These are phyloP conservation scores for Saccharomycopsis sp. DNA, from an alignment of 805 yeast genomes.

Conservation along the genomic window DNA sequence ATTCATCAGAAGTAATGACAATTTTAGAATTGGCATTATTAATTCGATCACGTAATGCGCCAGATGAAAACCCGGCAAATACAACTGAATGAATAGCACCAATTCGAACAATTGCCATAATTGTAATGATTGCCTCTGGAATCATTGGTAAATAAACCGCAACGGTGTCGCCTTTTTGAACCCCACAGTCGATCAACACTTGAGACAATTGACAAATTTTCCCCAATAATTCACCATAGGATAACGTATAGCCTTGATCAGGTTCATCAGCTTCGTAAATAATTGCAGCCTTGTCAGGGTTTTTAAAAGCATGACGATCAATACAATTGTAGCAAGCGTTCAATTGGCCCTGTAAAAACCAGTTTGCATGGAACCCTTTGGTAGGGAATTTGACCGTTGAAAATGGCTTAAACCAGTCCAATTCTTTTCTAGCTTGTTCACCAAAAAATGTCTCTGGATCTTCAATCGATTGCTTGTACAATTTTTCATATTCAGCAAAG, in stretches of 20 bases:
- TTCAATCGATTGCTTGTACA: conserved; percentile 50
- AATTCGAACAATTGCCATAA: conserved; percentile 70
- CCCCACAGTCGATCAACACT: conserved; percentile 57
- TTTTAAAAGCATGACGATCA: conserved; percentile 68
- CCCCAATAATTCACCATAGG: conserved; percentile 65
- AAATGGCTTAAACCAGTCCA: conserved; percentile 50
- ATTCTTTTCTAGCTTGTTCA: conserved; percentile 40
- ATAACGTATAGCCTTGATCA: conserved; percentile 50
- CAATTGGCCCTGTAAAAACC: conserved; percentile 76
- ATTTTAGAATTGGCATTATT: conserved; percentile 65
- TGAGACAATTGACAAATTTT: conserved; percentile 69
- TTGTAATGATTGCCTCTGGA: conserved; percentile 67
- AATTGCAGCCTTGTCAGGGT: conserved; percentile 68
- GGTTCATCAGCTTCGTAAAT: conserved; percentile 81
- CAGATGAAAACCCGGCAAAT: conserved; percentile 78
- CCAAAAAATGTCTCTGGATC: conserved; percentile 52
- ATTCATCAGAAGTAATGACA: conserved; percentile 76
- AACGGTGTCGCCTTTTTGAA: conserved; percentile 76
- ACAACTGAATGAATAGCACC: conserved; percentile 85
- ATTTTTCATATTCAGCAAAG: conserved; percentile 41
- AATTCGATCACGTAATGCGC: conserved; percentile 64
- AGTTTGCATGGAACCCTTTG: conserved; percentile 48
- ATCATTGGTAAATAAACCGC: conserved; percentile 86
- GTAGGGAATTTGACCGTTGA: conserved; percentile 40
- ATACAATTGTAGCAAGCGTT: conserved; percentile 79